Evolutionary conservation across 768 basidiomycete genomes (phyloP), one percentile per base, ranked within the genome.

Genomic region (Rhodosporidiobolus sp.): DNA sequence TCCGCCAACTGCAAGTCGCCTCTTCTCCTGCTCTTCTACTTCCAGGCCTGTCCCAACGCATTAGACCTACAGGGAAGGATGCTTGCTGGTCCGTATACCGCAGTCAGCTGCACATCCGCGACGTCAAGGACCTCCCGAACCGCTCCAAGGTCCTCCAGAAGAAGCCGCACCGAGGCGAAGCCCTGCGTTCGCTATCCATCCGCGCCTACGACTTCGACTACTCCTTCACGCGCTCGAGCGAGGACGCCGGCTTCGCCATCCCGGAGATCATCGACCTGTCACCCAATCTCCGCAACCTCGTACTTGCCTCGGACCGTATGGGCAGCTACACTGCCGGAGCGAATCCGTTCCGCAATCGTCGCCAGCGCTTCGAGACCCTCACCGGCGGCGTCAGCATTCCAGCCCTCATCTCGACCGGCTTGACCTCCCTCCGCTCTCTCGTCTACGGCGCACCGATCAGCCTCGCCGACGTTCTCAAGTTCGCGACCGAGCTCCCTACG

Each of bases 221-320:
- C n/a, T 0, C n/a, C 4, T 38, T 58, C 26, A 6, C 17, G 26
- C 35, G 52, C 17, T 46, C 57, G 28, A 45, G 30, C 43, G 50
- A 52, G 30, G 69, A 70, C 45, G 56, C 56, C 30, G 69, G 63
- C 20, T 70, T 70, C 46, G 32, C 57, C 12, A 48, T 70, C 43
- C 69, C 69, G 2, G 57, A 65, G 22, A 24, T 70, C 52, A 11
- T 64, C 57, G 14, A 26, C 22, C 22, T 17, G 30, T 30, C 50
- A 1, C 24, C 43, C 3, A 70, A 70, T 28, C 52, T 70, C 26
- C 30, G 10, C 9, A 24, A 14, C 22, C 58, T 70, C 50, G 14
- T 24, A 26, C n/a, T 70, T 52, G 7, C 38, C 2, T 16, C 50
- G 10, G 57, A 70, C 26, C 63, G 69, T 32, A 24, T 22, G 20